Evolutionary conservation across 352 stramenopile genomes (phyloP).

Genomic region (Pythium guiyangense): DNA sequence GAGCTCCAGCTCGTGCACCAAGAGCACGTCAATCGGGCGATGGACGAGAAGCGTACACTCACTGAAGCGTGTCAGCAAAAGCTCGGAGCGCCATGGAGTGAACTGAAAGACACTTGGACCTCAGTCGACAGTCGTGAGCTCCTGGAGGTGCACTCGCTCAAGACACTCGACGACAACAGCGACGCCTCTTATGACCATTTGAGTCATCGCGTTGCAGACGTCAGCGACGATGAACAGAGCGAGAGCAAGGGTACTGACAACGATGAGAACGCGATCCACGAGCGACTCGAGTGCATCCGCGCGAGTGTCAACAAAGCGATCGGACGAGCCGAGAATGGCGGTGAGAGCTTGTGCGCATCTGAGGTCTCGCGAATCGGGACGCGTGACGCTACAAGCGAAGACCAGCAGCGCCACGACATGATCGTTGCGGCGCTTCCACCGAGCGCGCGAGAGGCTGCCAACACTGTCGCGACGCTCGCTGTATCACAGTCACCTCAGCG

Average conservation of each 20-base stretch:
- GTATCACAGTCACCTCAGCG: not conserved
- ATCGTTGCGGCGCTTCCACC: not conserved
- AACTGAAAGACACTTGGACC: not conserved
- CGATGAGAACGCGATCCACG: conserved; percentile 10
- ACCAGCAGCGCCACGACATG: not conserved
- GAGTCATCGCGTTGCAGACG: too few relatives aligned
- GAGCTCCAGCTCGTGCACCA: conserved; percentile 37
- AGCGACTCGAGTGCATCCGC: conserved; percentile 20
- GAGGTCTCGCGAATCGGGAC: not conserved
- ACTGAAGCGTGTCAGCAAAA: conserved; percentile 20
- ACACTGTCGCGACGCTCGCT: not conserved
- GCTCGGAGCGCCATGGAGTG: conserved; percentile 16
- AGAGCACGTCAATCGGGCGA: conserved; percentile 19
- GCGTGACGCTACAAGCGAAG: conserved; percentile 2
- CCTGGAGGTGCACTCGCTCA: not conserved
- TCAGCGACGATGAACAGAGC: not conserved
- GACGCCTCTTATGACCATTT: too few relatives aligned
- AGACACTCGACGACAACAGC: not conserved
- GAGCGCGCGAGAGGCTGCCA: not conserved
- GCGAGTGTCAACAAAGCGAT: conserved; percentile 17
- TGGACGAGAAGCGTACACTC: conserved; percentile 32
- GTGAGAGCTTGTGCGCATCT: conserved; percentile 1
- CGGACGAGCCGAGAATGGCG: conserved; percentile 1
- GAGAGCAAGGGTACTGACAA: conserved; percentile 14
- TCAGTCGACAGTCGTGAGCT: conserved; percentile 14